Conservation (phyloP, 495 filamentous ascomycete species). For the Pyrenula massariospora region DNA sequence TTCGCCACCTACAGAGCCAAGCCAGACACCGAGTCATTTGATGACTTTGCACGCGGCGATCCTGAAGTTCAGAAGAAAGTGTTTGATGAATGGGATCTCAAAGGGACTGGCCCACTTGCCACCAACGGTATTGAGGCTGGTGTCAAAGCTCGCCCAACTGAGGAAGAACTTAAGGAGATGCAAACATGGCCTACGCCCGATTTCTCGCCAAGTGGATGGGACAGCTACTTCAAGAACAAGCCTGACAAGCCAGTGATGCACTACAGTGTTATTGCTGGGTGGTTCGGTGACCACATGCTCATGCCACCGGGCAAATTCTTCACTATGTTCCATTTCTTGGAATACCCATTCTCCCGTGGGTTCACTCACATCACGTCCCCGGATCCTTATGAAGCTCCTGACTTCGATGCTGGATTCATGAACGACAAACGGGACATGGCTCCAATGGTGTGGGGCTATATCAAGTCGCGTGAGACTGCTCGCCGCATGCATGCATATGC, state of each 20-base stretch:
- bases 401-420: conserved; percentile 81
- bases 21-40: conserved; percentile 66
- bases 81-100: conserved; percentile 66
- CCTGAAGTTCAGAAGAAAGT: conserved; percentile 57
- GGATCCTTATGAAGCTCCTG: conserved; percentile 60
- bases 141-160: conserved; percentile 65
- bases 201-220: conserved; percentile 55
- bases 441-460: conserved; percentile 78
- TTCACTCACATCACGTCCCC: conserved; percentile 58
- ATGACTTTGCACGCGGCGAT: conserved; percentile 68
- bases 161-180: conserved; percentile 57
- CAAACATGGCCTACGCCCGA: conserved; percentile 53
- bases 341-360: conserved; percentile 60
- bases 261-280: conserved; percentile 56
- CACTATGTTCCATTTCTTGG: conserved; percentile 79
- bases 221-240: conserved; percentile 75
- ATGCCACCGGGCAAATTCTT: conserved; percentile 74
- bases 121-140: conserved; percentile 80
- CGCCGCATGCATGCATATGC: conserved; percentile 67
- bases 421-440: conserved; percentile 76
- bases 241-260: conserved; percentile 85
- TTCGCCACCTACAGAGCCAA: conserved; percentile 68
- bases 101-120: conserved; percentile 68
- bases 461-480: conserved; percentile 75
- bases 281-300: conserved; percentile 50